Percentiles rank a stretch among this genome's conserved stretches.
Evolutionary conservation across 495 filamentous ascomycete genomes (phyloP).

Genomic region (Aspergillus bertholletiae): DNA sequence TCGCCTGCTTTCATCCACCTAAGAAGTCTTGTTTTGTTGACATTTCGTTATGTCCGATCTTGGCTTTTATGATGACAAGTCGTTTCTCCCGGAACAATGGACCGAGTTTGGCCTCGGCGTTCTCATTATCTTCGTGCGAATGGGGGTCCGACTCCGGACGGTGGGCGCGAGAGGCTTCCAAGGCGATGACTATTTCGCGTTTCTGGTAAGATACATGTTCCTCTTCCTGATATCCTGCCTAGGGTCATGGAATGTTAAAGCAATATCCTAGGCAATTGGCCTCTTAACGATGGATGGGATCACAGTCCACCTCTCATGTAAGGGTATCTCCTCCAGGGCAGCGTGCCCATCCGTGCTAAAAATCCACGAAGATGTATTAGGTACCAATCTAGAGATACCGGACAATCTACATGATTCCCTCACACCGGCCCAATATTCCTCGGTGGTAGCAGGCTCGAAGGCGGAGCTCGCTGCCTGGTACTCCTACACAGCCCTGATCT

Average conservation of each 20-base stretch:
- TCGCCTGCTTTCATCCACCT: not conserved
- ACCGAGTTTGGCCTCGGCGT: not conserved
- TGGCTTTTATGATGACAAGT: slow-evolving; percentile 1
- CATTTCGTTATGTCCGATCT: not conserved
- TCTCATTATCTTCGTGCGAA: not conserved
- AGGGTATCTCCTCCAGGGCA: not conserved
- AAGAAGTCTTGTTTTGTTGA: not conserved
- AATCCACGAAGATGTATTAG: not conserved
- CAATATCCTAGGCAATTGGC: not conserved
- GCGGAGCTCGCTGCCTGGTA: slow-evolving; percentile 1
- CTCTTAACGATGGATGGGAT: not conserved
- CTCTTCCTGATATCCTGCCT: not conserved
- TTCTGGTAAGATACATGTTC: not conserved
- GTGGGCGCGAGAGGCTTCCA: not conserved
- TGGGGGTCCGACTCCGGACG: not conserved
- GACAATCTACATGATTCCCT: not conserved
- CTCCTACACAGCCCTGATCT: slow-evolving; percentile 1
- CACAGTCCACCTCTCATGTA: slow-evolving; percentile 1
- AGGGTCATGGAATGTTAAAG: not conserved
- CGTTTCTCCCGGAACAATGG: slow-evolving; percentile 2
- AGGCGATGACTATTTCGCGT: slow-evolving; percentile 1
- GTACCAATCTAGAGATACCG: not conserved
- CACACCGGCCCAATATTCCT: not conserved
- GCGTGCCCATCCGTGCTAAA: not conserved
- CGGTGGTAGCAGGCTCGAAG: not conserved